Evolutionary conservation across 202 grass and related monocot genomes (phyloP).

Genomic region (Saccharum hybrid): DNA sequence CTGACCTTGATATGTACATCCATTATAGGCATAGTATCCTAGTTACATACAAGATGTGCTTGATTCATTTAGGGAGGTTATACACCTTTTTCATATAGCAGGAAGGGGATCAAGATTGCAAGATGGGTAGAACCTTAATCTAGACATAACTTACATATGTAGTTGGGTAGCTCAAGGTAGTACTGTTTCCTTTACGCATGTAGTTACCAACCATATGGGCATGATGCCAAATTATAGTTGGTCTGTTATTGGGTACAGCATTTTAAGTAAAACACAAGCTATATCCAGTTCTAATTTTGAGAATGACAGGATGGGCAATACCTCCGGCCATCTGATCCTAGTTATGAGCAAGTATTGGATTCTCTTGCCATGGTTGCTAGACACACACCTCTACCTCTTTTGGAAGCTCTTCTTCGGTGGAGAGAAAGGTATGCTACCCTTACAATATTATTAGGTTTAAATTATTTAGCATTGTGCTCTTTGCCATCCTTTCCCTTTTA

Average conservation of each 20-base stretch:
- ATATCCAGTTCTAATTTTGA: neutral
- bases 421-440: constrained; percentile 73
- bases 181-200: neutral
- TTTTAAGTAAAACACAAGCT: constrained; percentile 6
- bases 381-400: constrained; percentile 93
- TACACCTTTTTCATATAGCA: neutral
- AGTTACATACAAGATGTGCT: neutral
- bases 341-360: constrained; percentile 96
- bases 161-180: neutral
- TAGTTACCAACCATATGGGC: constrained; percentile 10
- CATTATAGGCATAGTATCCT: neutral
- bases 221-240: neutral
- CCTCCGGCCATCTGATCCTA: constrained; percentile 90
- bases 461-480: constrained; percentile 14
- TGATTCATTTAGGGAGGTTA: neutral
- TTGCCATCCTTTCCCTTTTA: constrained; percentile 41
- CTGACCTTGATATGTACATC: neutral
- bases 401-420: constrained; percentile 99
- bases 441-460: neutral
- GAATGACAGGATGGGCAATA: constrained; percentile 85
- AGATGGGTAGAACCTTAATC: neutral
- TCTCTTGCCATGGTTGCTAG: constrained; percentile 97
- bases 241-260: neutral
- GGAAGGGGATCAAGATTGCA: neutral
- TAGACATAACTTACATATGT: neutral